Percentiles rank a stretch among this genome's conserved stretches.
phyloP scores from a whole-genome alignment of 2,329 filamentous ascomycete genomes.

The Cadophora luteo-olivacea region DNA sequence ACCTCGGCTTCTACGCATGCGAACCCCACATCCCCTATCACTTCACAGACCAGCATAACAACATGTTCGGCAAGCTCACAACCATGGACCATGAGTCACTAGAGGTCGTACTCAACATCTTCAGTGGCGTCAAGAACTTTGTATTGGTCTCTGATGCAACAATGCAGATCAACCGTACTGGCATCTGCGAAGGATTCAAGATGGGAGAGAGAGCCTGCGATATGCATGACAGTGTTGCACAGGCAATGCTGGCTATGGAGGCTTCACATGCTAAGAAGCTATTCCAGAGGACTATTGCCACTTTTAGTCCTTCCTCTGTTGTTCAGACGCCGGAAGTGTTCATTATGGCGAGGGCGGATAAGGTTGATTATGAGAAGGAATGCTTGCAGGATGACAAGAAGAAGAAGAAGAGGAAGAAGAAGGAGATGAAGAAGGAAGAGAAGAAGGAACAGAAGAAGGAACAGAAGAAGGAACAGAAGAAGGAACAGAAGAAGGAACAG shows the following conservation, averaged over 20 bases:
- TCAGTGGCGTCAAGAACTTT: background rate
- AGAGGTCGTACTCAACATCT: background rate
- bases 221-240: background rate
- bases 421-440: background rate
- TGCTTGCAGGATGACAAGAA: no score
- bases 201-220: background rate
- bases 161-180: background rate
- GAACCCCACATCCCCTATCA: background rate
- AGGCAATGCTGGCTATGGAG: background rate
- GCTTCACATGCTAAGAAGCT: background rate
- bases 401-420: background rate
- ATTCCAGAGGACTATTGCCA: background rate
- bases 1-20: background rate
- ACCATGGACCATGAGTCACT: background rate
- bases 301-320: background rate
- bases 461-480: background rate
- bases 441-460: background rate
- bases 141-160: background rate
- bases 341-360: background rate
- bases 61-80: background rate
- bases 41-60: background rate
- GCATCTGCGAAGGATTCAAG: background rate
- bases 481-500: no score
- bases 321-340: background rate
- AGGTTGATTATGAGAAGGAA: background rate